Evolutionary conservation across 768 basidiomycete species (phyloP).

Genomic region (Polyporus arcularius): DNA sequence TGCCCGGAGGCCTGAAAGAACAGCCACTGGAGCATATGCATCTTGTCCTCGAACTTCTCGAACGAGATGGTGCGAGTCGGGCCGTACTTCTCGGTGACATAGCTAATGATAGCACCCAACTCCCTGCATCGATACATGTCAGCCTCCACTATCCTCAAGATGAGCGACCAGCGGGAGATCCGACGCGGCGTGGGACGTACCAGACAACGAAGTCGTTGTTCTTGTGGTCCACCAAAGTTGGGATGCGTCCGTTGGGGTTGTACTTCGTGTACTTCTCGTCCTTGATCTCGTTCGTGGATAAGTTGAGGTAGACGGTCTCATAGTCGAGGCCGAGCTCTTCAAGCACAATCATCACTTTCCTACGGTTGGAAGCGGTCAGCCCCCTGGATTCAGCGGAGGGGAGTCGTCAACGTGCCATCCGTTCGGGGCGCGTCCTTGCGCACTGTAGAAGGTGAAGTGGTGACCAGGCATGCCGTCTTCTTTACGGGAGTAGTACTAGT

Average conservation of each 20-base stretch:
- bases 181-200: not conserved
- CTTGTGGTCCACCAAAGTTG: conserved; percentile 59
- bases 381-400: not conserved
- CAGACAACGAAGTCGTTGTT: conserved; percentile 58
- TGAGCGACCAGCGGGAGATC: too few species aligned
- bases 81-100: conserved; percentile 42
- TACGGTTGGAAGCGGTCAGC: not conserved
- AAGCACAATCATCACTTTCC: conserved; percentile 15
- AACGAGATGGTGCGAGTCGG: conserved; percentile 31
- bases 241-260: conserved; percentile 75
- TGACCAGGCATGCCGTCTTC: not conserved
- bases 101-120: conserved; percentile 38
- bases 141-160: not conserved
- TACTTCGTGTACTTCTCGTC: conserved; percentile 67
- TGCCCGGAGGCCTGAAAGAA: conserved; percentile 32
- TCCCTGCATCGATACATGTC: conserved; percentile 14
- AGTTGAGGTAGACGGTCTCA: conserved; percentile 39
- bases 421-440: not conserved
- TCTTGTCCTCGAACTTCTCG: not conserved
- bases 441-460: not conserved
- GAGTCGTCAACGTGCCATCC: not conserved
- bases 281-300: conserved; percentile 70
- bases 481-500: too few species aligned
- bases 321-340: conserved; percentile 19
- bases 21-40: conserved; percentile 36